Base-by-base conservation (phyloP, 306 rosid genomes). In the Quercus wislizeni region DNA sequence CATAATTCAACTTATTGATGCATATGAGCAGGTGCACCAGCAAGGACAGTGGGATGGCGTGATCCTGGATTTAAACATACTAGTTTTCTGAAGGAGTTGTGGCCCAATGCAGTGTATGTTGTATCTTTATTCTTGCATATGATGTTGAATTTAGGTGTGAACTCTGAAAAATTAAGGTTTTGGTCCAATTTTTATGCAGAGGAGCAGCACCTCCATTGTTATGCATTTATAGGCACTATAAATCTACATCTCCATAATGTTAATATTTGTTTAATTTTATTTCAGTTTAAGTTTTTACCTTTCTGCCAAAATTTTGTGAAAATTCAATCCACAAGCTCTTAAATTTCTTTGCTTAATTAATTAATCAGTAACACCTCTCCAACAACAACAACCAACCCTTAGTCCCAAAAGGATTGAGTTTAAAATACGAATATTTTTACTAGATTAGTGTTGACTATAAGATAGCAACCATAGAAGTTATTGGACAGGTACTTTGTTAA, bases 1-100 rank as follows among this genome's bases (percentile, higher is more conserved):
- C 56, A 21, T 55, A 61, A 30, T 62, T 81, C 74, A 73, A 55
- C 75, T 79, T 73, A 59, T 41, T 35, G 35, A 61, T 38, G 25
- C 65, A 18, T 25, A 52, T 56, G 38, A 76, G 73, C 83, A 94
- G 99, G 97, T 74, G 97, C 97, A 83, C 97, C 97, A 0, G 99
- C 97, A 80, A 90, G 92, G 56, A 91, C 97, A 28, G 95, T 90
- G 55, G 99, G 97, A 79, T 92, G 99, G 99, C 91, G 97, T 74
- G 95, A 92, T 76, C 99, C 98, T 19, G 97, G 97, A 77, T 94
- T 77, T 83, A 91, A 91, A 77, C 98, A 92, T 85, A 92, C 95
- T 46, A 83, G 91, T 83, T 94, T 94, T 81, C 84, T 94, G 73
- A 94, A 86, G 85, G 92, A 91, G 38, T 69, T 94, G 78, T 94